Evolutionary conservation across 2,329 filamentous ascomycete species (phyloP), one percentile per base, ranked within the genome.

Genomic region (Colletotrichum lentis): DNA sequence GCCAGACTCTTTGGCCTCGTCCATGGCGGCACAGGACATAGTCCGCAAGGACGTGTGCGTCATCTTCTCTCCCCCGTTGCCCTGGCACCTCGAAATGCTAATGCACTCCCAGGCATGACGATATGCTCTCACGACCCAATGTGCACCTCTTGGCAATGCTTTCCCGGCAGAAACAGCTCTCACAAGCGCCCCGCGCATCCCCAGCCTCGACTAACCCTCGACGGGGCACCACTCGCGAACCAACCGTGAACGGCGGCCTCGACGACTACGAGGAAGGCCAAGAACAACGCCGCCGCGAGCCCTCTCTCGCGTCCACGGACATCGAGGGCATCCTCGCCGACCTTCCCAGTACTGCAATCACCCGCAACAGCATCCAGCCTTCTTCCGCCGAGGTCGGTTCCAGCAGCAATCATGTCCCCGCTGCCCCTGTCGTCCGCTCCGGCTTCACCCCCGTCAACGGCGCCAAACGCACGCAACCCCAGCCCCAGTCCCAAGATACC

Each of bases 41-140:
- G 64, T 67, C 22, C 64, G 64, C 39, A 64, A 35, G 12, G 60
- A 67, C 22, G 53, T 64, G 64, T 67, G 58, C 18, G 60, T 22
- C 14, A 3, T 12, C 16, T 12, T 8, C 10, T 2, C 24, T 11
- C 24, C 5, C 24, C 31, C 31, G 11, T 5, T 16, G n/a, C 14
- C 41, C 44, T n/a, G 27, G 6, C 22, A 35, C 41, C 20, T 27
- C 7, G 47, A 22, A 18, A 24, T 11, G 31, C 60, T 67, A 24
- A 67, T 60, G 16, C 16, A 12, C 10, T 27, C 31, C 20, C 43
- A 67, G 64, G 7, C 46, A 63, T 41, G 64, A 67, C 16, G 52
- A 64, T 7, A 41, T 67, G 16, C 37, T 67, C 16, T 53, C 64
- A 11, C 44, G 52, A 16, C 39, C 52, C 35, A 63, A 39, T 20